Evolutionary conservation across 2,329 filamentous ascomycete species (phyloP).

Genomic region (Cytospora schulzeri): DNA sequence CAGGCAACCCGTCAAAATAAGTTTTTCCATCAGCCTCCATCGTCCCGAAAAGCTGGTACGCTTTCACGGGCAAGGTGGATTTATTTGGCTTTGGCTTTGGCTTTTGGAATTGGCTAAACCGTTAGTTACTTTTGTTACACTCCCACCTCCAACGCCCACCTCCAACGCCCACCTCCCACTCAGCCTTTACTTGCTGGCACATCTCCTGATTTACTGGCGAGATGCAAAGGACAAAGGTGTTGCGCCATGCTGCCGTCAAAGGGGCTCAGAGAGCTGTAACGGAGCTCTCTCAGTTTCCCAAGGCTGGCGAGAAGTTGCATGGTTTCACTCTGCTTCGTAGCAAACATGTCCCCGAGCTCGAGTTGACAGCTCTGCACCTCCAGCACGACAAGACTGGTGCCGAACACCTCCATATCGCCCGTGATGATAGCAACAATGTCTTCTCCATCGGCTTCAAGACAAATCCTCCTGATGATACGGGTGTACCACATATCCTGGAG

Average conservation of each 20-base stretch:
- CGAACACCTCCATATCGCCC: conserved; percentile 91
- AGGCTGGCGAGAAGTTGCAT: conserved; percentile 81
- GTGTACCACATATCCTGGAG: conserved; percentile 94
- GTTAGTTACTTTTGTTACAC: background rate
- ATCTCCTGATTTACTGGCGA: conserved; percentile 11
- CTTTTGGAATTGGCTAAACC: too few relatives aligned
- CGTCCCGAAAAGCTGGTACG: background rate
- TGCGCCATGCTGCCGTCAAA: conserved; percentile 40
- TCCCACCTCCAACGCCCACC: background rate
- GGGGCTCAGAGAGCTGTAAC: conserved; percentile 63
- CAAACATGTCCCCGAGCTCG: conserved; percentile 91
- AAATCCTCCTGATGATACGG: conserved; percentile 94
- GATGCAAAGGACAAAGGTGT: conserved; percentile 40
- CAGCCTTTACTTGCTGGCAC: conserved; percentile 2
- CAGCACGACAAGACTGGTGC: conserved; percentile 94
- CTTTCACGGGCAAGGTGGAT: background rate
- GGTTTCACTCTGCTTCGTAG: conserved; percentile 89
- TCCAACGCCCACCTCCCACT: background rate
- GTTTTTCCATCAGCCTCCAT: background rate
- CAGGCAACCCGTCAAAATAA: conserved; percentile 2
- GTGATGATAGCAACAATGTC: conserved; percentile 98
- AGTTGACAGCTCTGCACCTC: conserved; percentile 86
- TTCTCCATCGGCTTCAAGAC: conserved; percentile 99
- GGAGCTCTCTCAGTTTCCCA: conserved; percentile 74
- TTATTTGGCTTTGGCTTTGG: too few relatives aligned